Evolutionary conservation across 768 basidiomycete genomes (phyloP), one percentile per base, ranked within the genome.

Genomic region (Rhodotorula kratochvilovae): DNA sequence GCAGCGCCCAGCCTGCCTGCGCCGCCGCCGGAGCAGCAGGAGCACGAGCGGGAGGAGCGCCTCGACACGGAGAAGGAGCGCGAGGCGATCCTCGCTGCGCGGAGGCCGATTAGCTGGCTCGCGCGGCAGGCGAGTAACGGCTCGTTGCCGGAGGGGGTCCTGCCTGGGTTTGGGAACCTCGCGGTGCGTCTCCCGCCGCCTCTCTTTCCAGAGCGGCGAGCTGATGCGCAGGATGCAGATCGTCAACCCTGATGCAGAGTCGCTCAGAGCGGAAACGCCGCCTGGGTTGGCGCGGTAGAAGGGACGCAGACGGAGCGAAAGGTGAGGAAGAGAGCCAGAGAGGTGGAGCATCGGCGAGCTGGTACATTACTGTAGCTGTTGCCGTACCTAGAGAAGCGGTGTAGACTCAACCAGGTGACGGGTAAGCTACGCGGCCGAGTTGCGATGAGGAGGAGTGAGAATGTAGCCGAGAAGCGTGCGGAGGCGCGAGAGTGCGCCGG

Each of bases 41-140:
- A 35, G 27, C 15, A 23, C 45, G 57, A 43, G 29, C 3, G 4
- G 15, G 27, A 7, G 5, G 58, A 11, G 54, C 31, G 39, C 36
- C 63, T 31, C 15, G 53, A 55, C 12, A 7, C 29, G 0, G 5
- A 29, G 25, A 11, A 23, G 1, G 23, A 42, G 19, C 19, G 5
- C 33, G 48, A 39, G 3, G 23, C 25, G 17, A 29, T 45, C 45
- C 45, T 46, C 17, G 45, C 45, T 0, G 36, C 31, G 17, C 13
- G 46, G 27, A 48, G 69, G 42, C 69, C 69, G 6, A 36, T 70
- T n/a, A 66, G 63, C 54, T 70, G 69, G 69, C 5, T 70, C 29
- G 10, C 16, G 16, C 53, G 69, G 19, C 51, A 66, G 36, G 36
- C 1, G 1, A 61, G 59, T 16, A 29, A 16, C 45, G 69, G 69